A percentile compares a stretch with the other conserved stretches of the same genome.
phyloP scores from a whole-genome alignment of 768 basidiomycete species.

The Xanthoconium purpureum region DNA sequence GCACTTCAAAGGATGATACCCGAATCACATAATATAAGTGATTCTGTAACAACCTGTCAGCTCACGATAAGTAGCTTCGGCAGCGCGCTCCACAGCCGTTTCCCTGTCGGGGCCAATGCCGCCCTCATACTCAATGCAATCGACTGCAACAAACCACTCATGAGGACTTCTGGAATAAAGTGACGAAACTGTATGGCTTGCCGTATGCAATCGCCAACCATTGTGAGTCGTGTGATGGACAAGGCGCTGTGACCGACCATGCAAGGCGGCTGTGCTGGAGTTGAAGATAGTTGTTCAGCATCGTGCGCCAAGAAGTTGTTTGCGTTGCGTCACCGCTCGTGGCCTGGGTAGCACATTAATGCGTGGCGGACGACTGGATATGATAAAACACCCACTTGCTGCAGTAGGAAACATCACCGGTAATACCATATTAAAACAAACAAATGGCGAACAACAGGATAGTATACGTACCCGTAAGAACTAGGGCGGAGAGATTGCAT shows the following conservation, averaged over 20 bases:
- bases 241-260: conserved; percentile 20
- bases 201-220: conserved; percentile 25
- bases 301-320: conserved; percentile 22
- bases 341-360: not conserved
- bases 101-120: conserved; percentile 23
- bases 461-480: not conserved
- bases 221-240: conserved; percentile 12
- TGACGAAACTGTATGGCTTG: conserved; percentile 6
- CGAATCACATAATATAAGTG: not conserved
- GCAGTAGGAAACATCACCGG: not conserved
- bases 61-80: conserved; percentile 22
- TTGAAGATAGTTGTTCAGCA: conserved; percentile 30
- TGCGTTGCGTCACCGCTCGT: not conserved
- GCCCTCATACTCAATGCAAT: conserved; percentile 25
- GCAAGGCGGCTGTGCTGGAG: not conserved
- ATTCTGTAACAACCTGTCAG: conserved; percentile 5
- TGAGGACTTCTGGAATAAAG: not conserved
- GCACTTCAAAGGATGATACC: not conserved
- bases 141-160: conserved; percentile 9
- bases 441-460: not conserved
- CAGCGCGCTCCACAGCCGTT: conserved; percentile 29
- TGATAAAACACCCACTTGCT: not conserved
- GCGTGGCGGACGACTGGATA: not conserved
- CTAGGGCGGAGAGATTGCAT: not conserved
- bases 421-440: not conserved